These are phyloP conservation scores for Paecilomyces fulvus DNA, from an alignment of 2,329 filamentous ascomycete genomes.

Conservation along the genomic window DNA sequence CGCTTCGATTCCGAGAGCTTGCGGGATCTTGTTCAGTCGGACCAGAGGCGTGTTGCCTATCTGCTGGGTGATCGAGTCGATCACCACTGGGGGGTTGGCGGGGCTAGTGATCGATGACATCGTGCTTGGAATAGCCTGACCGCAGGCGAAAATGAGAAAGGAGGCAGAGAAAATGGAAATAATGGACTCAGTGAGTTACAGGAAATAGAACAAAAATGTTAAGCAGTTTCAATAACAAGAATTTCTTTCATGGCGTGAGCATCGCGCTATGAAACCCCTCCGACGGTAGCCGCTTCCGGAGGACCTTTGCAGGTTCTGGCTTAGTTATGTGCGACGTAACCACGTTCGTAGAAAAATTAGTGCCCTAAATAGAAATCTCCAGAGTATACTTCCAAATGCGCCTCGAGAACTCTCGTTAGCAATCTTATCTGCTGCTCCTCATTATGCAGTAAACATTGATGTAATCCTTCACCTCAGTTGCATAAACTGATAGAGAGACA, in stretches of 20 bases:
- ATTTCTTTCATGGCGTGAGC: not conserved
- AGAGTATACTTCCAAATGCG: not conserved
- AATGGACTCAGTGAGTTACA: not conserved
- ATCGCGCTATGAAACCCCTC: slow-evolving; percentile 4
- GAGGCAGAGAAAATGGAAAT: not conserved
- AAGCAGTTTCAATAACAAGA: not conserved
- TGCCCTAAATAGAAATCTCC: not conserved
- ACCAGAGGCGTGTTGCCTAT: slow-evolving; percentile 97
- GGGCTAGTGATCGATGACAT: slow-evolving; percentile 44
- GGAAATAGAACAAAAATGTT: not conserved
- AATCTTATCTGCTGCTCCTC: not conserved
- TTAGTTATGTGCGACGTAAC: not conserved
- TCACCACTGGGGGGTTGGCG: slow-evolving; percentile 46
- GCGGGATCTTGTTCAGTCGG: slow-evolving; percentile 83
- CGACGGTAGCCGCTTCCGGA: slow-evolving; percentile 14
- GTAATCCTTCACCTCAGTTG: not conserved
- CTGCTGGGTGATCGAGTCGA: slow-evolving; percentile 68
- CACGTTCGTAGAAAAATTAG: not conserved
- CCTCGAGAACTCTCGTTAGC: too few relatives aligned
- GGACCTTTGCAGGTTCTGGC: not conserved
- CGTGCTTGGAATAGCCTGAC: slow-evolving; percentile 5
- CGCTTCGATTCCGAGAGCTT: slow-evolving; percentile 80
- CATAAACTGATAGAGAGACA: not conserved
- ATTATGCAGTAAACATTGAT: not conserved
- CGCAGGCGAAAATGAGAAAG: not conserved